Evolutionary conservation across 2,329 filamentous ascomycete species (phyloP), one percentile per base, ranked within the genome.

Genomic region (Drechslerella coelobrocha): DNA sequence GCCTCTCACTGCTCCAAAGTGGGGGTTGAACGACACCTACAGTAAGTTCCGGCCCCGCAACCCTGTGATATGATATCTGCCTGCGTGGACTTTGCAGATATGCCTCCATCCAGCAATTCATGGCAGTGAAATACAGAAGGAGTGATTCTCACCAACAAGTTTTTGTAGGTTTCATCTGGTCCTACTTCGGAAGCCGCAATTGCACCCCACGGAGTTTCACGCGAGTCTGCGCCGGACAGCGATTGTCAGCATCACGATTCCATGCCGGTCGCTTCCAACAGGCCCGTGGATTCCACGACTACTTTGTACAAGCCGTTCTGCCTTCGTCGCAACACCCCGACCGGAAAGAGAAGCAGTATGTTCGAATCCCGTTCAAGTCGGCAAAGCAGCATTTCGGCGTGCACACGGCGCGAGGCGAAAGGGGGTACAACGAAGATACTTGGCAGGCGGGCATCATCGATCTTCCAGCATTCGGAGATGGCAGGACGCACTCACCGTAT

Each of bases 311-410:
- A 9, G 91, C 97, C 78, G 85, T 97, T 1, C 93, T 93, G 4
- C 96, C 92, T 17, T 95, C 92, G 12, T 97, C 92, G 2, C 84
- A 96, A 47, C 90, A 97, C 75, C 93, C 94, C 6, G 93, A 97
- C 23, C 50, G 29, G 8, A 62, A 55, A 37, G 68, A 61, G 34
- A 61, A 74, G 97, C 94, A 0, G 91, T 97, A 66, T 4, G 94
- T 97, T 51, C 89, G 94, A 34, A 99, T 99, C 77, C 94, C 94
- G 3, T 82, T 99, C 72, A 89, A 89, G 75, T 92, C 89, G 75
- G 94, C 94, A 27, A 97, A 97, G 78, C 94, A 99, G 78, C 94
- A 99, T 80, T 97, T 95, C 76, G 94, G 94, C 24, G 90, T 87
- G 23, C 86, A 86, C 10, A 85, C 89, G 43, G 89, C 89, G 29